A percentile compares a stretch with the other conserved stretches of the same genome.
Conservation (phyloP, 805 yeast species). For the Danielia reshetovae region DNA sequence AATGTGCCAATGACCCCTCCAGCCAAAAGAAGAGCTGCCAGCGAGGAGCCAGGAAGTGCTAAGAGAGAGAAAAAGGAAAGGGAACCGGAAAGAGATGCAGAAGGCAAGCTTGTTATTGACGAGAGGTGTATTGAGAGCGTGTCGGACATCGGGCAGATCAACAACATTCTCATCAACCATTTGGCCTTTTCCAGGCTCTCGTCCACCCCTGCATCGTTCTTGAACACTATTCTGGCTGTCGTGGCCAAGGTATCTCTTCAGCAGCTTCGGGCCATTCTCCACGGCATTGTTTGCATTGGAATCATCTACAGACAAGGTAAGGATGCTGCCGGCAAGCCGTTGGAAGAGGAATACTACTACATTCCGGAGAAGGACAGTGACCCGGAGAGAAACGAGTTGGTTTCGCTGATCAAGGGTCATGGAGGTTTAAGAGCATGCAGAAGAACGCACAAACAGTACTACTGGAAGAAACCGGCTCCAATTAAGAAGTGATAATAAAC, state of each 20-base stretch:
- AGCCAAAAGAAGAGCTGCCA: conserved; percentile 26
- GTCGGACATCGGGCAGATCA: conserved; percentile 47
- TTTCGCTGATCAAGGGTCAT: conserved; percentile 73
- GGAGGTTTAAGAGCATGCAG: conserved; percentile 84
- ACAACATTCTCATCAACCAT: conserved; percentile 71
- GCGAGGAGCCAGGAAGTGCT: conserved; percentile 30
- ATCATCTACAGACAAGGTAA: conserved; percentile 84
- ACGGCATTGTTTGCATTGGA: conserved; percentile 63
- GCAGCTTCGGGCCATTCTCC: conserved; percentile 43
- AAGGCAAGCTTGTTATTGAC: conserved; percentile 25
- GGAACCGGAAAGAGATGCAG: conserved; percentile 14
- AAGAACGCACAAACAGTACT: conserved; percentile 87
- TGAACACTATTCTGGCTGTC: conserved; percentile 58
- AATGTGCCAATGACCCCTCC: conserved; percentile 13
- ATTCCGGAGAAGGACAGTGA: conserved; percentile 80
- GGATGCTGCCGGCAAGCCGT: conserved; percentile 93
- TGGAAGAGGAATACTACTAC: conserved; percentile 93
- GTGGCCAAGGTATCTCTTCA: conserved; percentile 45
- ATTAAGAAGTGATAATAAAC: conserved; percentile 27
- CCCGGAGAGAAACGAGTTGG: conserved; percentile 61
- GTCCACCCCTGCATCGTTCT: conserved; percentile 77
- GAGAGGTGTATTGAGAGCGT: conserved; percentile 25
- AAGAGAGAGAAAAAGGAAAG: conserved; percentile 14
- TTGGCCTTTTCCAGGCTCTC: conserved; percentile 85
- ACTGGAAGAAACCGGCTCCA: conserved; percentile 62